Conservation (phyloP, 371 early-diverging fungal species). For the Mucor velutinosus region DNA sequence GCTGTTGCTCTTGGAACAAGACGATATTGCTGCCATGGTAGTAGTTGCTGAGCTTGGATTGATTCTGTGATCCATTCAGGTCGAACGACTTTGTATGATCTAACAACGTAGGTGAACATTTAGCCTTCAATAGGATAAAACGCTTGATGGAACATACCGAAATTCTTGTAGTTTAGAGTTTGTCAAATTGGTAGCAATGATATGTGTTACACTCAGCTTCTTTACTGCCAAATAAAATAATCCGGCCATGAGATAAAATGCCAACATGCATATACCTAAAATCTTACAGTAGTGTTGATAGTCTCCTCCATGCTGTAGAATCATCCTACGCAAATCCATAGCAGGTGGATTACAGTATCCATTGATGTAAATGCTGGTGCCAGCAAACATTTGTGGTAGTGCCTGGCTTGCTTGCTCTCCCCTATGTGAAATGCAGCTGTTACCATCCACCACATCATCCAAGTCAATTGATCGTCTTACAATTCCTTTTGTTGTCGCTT, state of each 20-base stretch:
- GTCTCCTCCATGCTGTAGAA: slow-evolving; percentile 63
- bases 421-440: slow-evolving; percentile 7
- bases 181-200: slow-evolving; percentile 71
- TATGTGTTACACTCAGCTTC: slow-evolving; percentile 66
- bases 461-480: slow-evolving; percentile 22
- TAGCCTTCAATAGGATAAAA: too few species aligned
- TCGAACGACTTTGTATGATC: slow-evolving; percentile 71
- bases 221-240: slow-evolving; percentile 36
- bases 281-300: slow-evolving; percentile 58
- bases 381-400: slow-evolving; percentile 52
- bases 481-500: slow-evolving; percentile 59
- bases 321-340: slow-evolving; percentile 57
- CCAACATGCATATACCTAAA: background rate
- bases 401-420: slow-evolving; percentile 30
- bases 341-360: slow-evolving; percentile 69
- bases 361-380: slow-evolving; percentile 66
- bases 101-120: slow-evolving; percentile 13
- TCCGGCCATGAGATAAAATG: background rate
- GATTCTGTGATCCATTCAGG: slow-evolving; percentile 83
- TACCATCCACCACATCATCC: background rate
- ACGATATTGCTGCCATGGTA: slow-evolving; percentile 71
- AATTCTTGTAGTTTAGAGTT: slow-evolving; percentile 70
- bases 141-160: slow-evolving; percentile 45
- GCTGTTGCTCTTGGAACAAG: slow-evolving; percentile 18
- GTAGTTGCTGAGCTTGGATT: slow-evolving; percentile 52